Evolutionary conservation across 176 grass and related monocot genomes (phyloP), one percentile per base, ranked within the genome.

Genomic region (Alopecurus myosuroides): DNA sequence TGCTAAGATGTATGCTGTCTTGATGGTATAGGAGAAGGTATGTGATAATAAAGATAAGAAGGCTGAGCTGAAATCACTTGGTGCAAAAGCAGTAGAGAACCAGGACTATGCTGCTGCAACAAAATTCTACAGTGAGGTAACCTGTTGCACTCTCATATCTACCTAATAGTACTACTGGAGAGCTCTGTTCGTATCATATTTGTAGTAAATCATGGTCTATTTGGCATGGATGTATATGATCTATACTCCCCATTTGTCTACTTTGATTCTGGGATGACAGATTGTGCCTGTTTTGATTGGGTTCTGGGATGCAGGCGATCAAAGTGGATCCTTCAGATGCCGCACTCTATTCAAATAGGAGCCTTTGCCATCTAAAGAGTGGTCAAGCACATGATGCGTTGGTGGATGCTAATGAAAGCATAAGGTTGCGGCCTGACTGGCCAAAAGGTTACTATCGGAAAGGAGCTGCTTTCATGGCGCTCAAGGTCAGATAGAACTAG

Each of bases 401-500:
- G 53, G 12, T 37, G 51, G 76, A 85, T 74, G 87, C 87, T 79
- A 53, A 89, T 73, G 5, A 26, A 66, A 67, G 66, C 82, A 80
- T 85, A 42, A 74, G 4, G 29, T 15, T 79, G 67, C 44, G 36
- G 26, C 82, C 87, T 56, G 76, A 85, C n/a, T 89, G 87, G 87
- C 42, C 26, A 55, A 85, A 89, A 64, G 87, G 45, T 80, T 74
- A 85, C 57, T 89, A 84, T 49, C 77, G 87, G 58, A 89, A 85
- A 84, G 87, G 87, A 76, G 67, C 87, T 66, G 82, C 68, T 12
- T 70, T 85, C 28, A 89, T 73, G 66, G 84, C 20, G 20, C 87
- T 89, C 26, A 75, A 85, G 87, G 81, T 85, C 6, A 85, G 67
- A 56, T 60, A 53, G 13, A 52, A 18, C 1, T 53, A 41, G 33